A percentile compares a stretch with the other conserved stretches of the same genome.
These are phyloP conservation scores for Aspergillus olivimuriae DNA, from an alignment of 495 filamentous ascomycete species.

Conservation along the genomic window DNA sequence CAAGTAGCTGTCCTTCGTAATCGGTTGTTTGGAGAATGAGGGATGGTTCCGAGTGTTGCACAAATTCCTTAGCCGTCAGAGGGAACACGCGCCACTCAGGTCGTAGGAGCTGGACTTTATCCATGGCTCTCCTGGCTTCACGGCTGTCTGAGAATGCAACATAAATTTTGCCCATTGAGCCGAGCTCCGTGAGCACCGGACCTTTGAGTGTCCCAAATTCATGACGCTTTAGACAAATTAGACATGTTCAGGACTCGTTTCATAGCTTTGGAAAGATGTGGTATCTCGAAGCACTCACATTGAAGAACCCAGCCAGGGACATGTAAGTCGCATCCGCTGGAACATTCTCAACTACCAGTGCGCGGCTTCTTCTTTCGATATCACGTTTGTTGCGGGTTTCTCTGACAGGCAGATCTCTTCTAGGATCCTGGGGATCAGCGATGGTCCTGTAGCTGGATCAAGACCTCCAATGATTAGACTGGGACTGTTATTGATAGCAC, in stretches of 20 bases:
- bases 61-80: conserved; percentile 36
- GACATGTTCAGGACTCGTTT: background rate
- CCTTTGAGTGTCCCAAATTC: conserved; percentile 28
- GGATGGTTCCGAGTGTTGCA: conserved; percentile 19
- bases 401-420: conserved; percentile 1
- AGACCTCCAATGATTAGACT: too few relatives aligned
- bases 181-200: conserved; percentile 22
- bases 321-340: conserved; percentile 21
- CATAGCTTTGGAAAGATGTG: too few relatives aligned
- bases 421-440: conserved; percentile 8
- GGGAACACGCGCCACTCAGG: conserved; percentile 47
- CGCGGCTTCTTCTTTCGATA: conserved; percentile 19
- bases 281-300: conserved; percentile 22
- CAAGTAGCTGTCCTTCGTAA: conserved; percentile 29
- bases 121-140: conserved; percentile 44
- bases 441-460: conserved; percentile 8
- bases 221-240: conserved; percentile 20
- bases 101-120: conserved; percentile 34
- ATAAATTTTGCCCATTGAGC: conserved; percentile 39
- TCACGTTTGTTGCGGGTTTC: conserved; percentile 8
- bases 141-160: conserved; percentile 52
- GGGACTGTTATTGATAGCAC: too few relatives aligned
- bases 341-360: conserved; percentile 26
- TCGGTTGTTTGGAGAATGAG: conserved; percentile 26
- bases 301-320: conserved; percentile 26